phyloP scores from a whole-genome alignment of 148 eudicot genomes.

The Rheum nobile region DNA sequence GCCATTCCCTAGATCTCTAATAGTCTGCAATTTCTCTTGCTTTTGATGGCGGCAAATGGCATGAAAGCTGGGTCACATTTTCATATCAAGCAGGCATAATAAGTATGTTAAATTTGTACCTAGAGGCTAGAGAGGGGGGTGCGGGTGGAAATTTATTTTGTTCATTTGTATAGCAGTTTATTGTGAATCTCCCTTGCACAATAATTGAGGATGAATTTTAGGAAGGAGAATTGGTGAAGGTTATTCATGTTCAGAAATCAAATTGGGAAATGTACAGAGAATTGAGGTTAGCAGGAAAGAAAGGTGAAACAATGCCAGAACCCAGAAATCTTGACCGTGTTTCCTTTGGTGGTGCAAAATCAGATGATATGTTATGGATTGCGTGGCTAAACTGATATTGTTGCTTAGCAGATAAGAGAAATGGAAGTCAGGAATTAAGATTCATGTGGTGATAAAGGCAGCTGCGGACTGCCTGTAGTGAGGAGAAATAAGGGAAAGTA shows the following conservation, averaged over 20 bases:
- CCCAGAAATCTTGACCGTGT: neutral
- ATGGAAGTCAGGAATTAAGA: neutral
- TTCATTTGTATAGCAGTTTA: too few relatives aligned
- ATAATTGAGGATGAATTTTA: neutral
- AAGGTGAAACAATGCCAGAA: neutral
- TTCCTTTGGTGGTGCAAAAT: neutral
- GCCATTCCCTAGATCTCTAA: neutral
- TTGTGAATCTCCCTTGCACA: neutral
- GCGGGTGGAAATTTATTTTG: neutral
- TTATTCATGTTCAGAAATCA: neutral
- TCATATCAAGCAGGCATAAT: neutral
- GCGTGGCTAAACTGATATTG: neutral
- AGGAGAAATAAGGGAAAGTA: neutral
- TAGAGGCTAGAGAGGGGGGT: too few relatives aligned
- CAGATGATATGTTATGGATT: neutral
- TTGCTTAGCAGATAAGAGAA: neutral
- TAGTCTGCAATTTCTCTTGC: neutral
- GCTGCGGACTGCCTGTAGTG: neutral
- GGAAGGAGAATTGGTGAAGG: neutral
- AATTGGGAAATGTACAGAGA: neutral
- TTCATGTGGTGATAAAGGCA: too few relatives aligned
- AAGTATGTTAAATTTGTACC: neutral
- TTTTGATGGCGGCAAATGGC: neutral
- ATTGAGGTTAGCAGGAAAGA: neutral
- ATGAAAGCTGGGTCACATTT: neutral